phyloP scores from a whole-genome alignment of 495 filamentous ascomycete species.

The Xylaria sp. region DNA sequence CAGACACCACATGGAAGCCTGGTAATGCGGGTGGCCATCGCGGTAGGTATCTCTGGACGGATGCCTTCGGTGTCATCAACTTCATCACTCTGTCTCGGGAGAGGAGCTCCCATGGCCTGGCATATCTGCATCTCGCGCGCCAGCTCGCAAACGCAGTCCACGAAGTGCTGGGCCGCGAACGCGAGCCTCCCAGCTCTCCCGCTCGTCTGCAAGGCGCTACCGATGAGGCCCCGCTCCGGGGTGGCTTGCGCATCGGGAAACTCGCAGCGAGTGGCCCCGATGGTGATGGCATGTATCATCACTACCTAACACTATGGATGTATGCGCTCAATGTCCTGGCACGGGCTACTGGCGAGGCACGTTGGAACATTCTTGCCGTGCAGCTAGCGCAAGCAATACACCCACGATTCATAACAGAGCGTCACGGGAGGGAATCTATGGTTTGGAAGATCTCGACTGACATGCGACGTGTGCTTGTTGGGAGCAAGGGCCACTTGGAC shows the following conservation, averaged over 20 bases:
- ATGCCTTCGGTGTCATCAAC: slow-evolving; percentile 73
- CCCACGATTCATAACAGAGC: slow-evolving; percentile 59
- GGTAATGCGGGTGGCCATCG: slow-evolving; percentile 62
- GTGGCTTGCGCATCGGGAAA: slow-evolving; percentile 72
- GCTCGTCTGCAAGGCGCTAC: slow-evolving; percentile 60
- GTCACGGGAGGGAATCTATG: slow-evolving; percentile 51
- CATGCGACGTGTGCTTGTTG: slow-evolving; percentile 57
- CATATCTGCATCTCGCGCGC: slow-evolving; percentile 62
- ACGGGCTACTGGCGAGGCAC: slow-evolving; percentile 55
- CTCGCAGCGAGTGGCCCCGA: slow-evolving; percentile 58
- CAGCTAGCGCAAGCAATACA: slow-evolving; percentile 66
- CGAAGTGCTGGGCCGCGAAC: slow-evolving; percentile 60
- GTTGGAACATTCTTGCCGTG: slow-evolving; percentile 63
- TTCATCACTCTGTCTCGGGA: slow-evolving; percentile 66
- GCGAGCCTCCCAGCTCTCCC: slow-evolving; percentile 50
- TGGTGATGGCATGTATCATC: slow-evolving; percentile 71
- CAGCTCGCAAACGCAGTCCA: slow-evolving; percentile 63
- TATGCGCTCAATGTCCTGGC: slow-evolving; percentile 69
- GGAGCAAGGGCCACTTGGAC: slow-evolving; percentile 66
- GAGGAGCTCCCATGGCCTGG: slow-evolving; percentile 36
- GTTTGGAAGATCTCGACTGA: slow-evolving; percentile 69
- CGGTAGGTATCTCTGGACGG: slow-evolving; percentile 74
- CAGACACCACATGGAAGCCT: slow-evolving; percentile 40
- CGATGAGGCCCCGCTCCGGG: slow-evolving; percentile 60
- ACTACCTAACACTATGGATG: slow-evolving; percentile 76